Evolutionary conservation across 2,329 filamentous ascomycete genomes (phyloP).

Genomic region (Venturia pyrina): DNA sequence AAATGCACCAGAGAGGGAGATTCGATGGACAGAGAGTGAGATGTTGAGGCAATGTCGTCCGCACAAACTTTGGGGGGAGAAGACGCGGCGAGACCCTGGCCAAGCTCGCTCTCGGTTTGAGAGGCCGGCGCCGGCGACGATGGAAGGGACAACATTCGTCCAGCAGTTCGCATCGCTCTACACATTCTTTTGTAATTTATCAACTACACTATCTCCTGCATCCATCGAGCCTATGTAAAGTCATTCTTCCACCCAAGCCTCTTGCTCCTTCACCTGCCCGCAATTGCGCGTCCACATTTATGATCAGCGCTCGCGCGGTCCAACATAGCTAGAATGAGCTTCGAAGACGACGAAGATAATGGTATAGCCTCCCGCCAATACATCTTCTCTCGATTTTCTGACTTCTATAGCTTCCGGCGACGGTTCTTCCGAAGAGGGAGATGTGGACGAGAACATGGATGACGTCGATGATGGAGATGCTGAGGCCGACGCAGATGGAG

Average conservation of each 20-base stretch:
- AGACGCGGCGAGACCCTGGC: not conserved
- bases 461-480: conserved; percentile 32
- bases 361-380: not conserved
- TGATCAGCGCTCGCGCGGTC: not conserved
- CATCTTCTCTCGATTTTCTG: not conserved
- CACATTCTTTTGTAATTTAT: too few relatives aligned
- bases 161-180: too few relatives aligned
- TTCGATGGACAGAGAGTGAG: too few relatives aligned
- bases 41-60: not conserved
- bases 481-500: conserved; percentile 28
- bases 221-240: not conserved
- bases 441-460: conserved; percentile 34
- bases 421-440: conserved; percentile 22
- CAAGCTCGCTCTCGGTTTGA: too few relatives aligned
- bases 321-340: conserved; percentile 5
- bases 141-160: too few relatives aligned
- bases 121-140: too few relatives aligned
- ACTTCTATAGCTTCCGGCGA: conserved; percentile 4
- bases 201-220: not conserved
- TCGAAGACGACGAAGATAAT: conserved; percentile 10
- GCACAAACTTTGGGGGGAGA: not conserved
- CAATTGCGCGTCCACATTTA: not conserved
- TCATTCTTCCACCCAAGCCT: too few relatives aligned
- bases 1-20: too few relatives aligned
- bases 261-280: not conserved